Conservation (phyloP, 2,329 filamentous ascomycete genomes). For the Fusarium lateritium region DNA sequence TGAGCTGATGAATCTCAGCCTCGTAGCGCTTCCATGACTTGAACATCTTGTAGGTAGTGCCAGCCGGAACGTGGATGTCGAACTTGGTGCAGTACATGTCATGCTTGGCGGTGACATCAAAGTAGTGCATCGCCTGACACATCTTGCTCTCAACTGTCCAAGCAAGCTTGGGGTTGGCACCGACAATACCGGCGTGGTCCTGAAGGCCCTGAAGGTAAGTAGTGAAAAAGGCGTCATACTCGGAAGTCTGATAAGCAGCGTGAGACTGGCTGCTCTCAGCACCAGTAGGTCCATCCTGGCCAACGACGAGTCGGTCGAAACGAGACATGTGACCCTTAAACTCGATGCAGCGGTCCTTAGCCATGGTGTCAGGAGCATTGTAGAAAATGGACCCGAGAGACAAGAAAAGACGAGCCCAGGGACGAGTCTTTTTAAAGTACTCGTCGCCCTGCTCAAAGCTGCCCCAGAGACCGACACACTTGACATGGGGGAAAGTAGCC, state of each 20-base stretch:
- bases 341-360: slow-evolving; percentile 31
- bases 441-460: slow-evolving; percentile 44
- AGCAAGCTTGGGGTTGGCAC: background rate
- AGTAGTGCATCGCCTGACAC: slow-evolving; percentile 40
- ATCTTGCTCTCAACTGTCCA: slow-evolving; percentile 31
- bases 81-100: slow-evolving; percentile 35
- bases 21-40: slow-evolving; percentile 47
- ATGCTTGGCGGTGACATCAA: slow-evolving; percentile 30
- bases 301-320: slow-evolving; percentile 36
- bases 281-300: slow-evolving; percentile 36
- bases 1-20: slow-evolving; percentile 24
- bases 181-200: slow-evolving; percentile 27
- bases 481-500: slow-evolving; percentile 30
- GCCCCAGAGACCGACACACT: slow-evolving; percentile 42
- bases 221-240: slow-evolving; percentile 39
- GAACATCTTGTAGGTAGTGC: slow-evolving; percentile 41
- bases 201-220: slow-evolving; percentile 36
- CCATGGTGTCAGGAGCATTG: slow-evolving; percentile 43
- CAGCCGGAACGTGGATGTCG: background rate
- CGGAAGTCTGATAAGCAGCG: slow-evolving; percentile 31
- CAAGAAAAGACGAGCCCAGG: slow-evolving; percentile 30
- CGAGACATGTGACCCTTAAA: slow-evolving; percentile 34
- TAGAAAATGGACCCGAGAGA: slow-evolving; percentile 46
- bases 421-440: slow-evolving; percentile 29
- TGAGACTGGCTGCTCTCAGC: background rate